Conservation (phyloP, 208 protist genomes). For the Entamoeba invadens region DNA sequence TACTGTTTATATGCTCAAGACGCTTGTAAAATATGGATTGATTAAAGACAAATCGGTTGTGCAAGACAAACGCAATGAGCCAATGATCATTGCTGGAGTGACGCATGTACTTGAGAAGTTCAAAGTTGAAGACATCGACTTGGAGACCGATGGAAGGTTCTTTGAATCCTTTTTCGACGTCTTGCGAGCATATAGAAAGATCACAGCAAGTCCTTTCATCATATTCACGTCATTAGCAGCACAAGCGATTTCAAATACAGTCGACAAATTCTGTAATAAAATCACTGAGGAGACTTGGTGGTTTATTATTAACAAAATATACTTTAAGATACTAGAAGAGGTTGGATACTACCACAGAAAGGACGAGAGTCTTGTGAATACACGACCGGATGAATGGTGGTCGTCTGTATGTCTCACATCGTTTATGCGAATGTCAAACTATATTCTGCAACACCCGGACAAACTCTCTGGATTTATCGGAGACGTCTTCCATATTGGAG, state of each 20-base stretch:
- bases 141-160: background rate
- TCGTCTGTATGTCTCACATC: background rate
- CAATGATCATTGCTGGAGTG: background rate
- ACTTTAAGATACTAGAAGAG: background rate
- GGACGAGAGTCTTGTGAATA: background rate
- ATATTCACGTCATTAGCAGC: background rate
- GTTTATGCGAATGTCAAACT: background rate
- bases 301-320: background rate
- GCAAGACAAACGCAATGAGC: background rate
- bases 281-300: background rate
- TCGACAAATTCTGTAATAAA: background rate
- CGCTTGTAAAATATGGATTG: background rate
- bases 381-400: background rate
- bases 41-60: background rate
- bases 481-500: background rate
- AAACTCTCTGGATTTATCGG: background rate
- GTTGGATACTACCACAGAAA: background rate
- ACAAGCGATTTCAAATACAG: background rate
- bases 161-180: background rate
- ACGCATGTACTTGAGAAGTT: background rate
- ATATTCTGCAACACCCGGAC: background rate
- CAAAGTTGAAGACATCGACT: background rate
- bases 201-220: background rate
- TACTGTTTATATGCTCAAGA: background rate
- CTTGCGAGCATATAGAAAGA: background rate